phyloP scores from a whole-genome alignment of 2,329 filamentous ascomycete genomes.

The Coniochaeta sp. region DNA sequence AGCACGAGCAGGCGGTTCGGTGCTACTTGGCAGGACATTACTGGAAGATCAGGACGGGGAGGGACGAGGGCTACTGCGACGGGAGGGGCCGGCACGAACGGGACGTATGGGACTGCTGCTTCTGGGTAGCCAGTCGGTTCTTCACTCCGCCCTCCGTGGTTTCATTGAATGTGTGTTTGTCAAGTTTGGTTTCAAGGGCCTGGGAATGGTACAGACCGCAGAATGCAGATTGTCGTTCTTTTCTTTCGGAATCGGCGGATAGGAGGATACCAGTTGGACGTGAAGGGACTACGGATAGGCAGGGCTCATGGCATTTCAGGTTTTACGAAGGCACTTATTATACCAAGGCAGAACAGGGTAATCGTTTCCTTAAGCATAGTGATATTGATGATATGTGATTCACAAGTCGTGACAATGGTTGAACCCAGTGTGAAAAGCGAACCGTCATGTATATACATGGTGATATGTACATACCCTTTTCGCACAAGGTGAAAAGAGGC shows the following conservation, averaged over 20 bases:
- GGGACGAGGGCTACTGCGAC: neutral
- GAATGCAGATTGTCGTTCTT: neutral
- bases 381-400: too few species aligned
- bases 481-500: too few species aligned
- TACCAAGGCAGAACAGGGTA: neutral
- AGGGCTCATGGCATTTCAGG: neutral
- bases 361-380: too few species aligned
- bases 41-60: constrained; percentile 36
- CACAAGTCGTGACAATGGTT: too few species aligned
- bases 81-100: neutral
- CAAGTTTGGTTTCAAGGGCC: neutral
- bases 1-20: constrained; percentile 76
- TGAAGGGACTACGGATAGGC: neutral
- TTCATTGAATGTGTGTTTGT: too few species aligned
- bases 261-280: neutral
- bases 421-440: too few species aligned
- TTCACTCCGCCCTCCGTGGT: neutral
- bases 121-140: neutral
- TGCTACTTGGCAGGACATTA: constrained; percentile 84
- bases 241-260: neutral
- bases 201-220: neutral
- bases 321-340: neutral
- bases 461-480: too few species aligned
- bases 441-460: too few species aligned
- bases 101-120: neutral